phyloP scores from a whole-genome alignment of 2,329 filamentous ascomycete species.

The Fusarium xyrophilum region DNA sequence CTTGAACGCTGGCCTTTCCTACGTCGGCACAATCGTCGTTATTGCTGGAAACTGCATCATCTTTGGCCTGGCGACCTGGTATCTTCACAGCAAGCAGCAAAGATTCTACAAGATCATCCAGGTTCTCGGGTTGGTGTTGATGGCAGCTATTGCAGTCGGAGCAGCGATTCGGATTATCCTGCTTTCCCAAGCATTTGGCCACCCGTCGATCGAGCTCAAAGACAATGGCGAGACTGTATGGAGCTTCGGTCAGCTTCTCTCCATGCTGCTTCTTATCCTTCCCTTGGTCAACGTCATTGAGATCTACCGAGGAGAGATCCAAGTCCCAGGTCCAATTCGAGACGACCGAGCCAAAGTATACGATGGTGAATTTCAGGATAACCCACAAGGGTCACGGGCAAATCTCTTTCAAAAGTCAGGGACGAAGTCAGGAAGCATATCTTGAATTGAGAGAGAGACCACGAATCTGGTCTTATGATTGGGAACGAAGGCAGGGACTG shows the following conservation, averaged over 20 bases:
- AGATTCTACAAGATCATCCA: constrained; percentile 63
- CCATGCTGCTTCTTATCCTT: constrained; percentile 36
- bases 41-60: constrained; percentile 65
- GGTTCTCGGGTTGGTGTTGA: constrained; percentile 60
- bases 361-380: constrained; percentile 51
- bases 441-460: background rate
- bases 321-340: constrained; percentile 51
- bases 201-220: constrained; percentile 37
- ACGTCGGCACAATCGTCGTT: constrained; percentile 66
- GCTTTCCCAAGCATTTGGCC: constrained; percentile 64
- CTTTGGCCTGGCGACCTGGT: constrained; percentile 68
- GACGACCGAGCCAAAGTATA: constrained; percentile 50
- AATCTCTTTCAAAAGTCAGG: constrained; percentile 46
- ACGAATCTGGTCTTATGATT: background rate
- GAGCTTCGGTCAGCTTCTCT: constrained; percentile 38
- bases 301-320: constrained; percentile 29
- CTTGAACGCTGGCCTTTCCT: constrained; percentile 55
- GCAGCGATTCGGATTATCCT: constrained; percentile 64
- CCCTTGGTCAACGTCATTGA: constrained; percentile 28
- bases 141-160: constrained; percentile 63
- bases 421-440: background rate
- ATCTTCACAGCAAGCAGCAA: constrained; percentile 63
- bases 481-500: background rate
- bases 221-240: constrained; percentile 37
- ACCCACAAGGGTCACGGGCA: constrained; percentile 46